phyloP scores from a whole-genome alignment of 2,329 filamentous ascomycete species.

The Cryphonectria nitschkei region DNA sequence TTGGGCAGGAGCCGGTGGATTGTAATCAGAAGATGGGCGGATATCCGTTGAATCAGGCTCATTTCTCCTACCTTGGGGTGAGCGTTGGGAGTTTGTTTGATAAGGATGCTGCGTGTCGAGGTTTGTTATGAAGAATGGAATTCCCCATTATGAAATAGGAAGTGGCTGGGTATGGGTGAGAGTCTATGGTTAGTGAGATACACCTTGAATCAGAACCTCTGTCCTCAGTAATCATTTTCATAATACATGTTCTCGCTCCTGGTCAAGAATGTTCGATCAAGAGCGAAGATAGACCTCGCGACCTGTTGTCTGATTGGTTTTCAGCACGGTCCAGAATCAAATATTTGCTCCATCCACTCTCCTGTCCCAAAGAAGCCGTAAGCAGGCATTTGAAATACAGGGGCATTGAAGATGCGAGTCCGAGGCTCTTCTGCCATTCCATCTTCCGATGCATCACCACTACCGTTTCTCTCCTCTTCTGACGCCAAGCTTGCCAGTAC shows the following conservation, averaged over 20 bases:
- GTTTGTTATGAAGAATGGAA: background rate
- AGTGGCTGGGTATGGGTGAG: background rate
- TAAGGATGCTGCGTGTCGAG: conserved; percentile 18
- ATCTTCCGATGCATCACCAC: background rate
- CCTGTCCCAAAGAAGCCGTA: conserved; percentile 16
- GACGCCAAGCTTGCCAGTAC: background rate
- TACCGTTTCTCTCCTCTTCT: background rate
- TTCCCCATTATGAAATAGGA: too few relatives aligned
- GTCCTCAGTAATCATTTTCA: too few relatives aligned
- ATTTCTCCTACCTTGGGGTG: conserved; percentile 20
- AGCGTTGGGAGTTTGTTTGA: conserved; percentile 16
- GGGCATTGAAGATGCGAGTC: background rate
- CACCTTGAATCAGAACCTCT: background rate
- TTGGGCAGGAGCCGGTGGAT: conserved; percentile 16
- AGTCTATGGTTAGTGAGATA: background rate
- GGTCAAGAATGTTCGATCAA: background rate
- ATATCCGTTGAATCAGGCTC: conserved; percentile 21
- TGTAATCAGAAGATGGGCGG: conserved; percentile 16
- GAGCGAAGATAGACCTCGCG: background rate
- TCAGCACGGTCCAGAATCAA: background rate
- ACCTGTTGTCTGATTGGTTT: background rate
- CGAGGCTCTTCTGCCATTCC: background rate
- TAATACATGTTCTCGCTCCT: too few relatives aligned
- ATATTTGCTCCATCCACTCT: conserved; percentile 1
- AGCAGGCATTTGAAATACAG: background rate